Conservation (phyloP, 2,329 filamentous ascomycete genomes). For the Aspergillus fumigatiaffinis region DNA sequence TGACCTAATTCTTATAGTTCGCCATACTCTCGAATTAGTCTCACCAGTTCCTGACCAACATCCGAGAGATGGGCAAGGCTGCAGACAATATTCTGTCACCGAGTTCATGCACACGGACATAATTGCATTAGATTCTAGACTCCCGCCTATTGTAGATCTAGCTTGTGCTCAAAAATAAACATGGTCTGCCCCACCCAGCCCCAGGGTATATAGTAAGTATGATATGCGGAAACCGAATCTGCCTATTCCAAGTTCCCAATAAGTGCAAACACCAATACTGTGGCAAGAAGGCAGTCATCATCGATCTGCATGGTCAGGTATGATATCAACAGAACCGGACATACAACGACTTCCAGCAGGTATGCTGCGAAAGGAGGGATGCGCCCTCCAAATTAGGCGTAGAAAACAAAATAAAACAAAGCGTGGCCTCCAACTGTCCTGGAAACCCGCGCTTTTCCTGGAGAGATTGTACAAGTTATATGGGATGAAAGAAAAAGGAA, state of each 20-base stretch:
- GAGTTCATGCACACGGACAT: not conserved
- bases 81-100: not conserved
- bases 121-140: not conserved
- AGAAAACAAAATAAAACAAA: slow-evolving; percentile 1
- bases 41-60: not conserved
- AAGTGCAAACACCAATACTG: not conserved
- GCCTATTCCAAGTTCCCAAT: not conserved
- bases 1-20: not conserved
- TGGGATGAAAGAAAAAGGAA: slow-evolving; percentile 1
- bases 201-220: slow-evolving; percentile 23
- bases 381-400: not conserved
- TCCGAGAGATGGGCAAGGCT: not conserved
- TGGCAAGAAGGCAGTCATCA: slow-evolving; percentile 4
- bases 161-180: not conserved
- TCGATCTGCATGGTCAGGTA: slow-evolving; percentile 1
- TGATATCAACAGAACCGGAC: not conserved
- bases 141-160: not conserved
- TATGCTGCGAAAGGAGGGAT: not conserved
- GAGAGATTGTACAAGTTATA: slow-evolving; percentile 11
- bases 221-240: slow-evolving; percentile 6
- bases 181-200: slow-evolving; percentile 20
- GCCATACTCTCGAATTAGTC: not conserved
- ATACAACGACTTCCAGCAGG: not conserved
- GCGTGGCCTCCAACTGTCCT: slow-evolving; percentile 4
- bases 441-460: not conserved